These are phyloP conservation scores for Neopestalotiopsis sp. DNA, from an alignment of 2,329 filamentous ascomycete genomes.

Conservation along the genomic window DNA sequence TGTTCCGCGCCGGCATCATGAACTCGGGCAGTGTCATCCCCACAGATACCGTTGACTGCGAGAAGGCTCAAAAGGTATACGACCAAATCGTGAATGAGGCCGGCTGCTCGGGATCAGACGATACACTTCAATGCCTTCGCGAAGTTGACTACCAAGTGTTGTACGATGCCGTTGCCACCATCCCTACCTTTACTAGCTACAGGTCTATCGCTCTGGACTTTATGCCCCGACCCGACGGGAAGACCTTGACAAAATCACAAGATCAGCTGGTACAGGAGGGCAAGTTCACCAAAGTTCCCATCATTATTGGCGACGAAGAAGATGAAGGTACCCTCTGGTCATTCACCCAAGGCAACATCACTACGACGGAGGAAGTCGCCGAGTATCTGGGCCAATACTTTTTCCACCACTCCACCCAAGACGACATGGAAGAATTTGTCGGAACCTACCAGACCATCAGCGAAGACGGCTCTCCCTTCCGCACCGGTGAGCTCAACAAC, in stretches of 20 bases:
- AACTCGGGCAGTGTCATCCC: not conserved
- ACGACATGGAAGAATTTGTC: conserved; percentile 63
- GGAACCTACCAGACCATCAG: conserved; percentile 63
- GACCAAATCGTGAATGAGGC: conserved; percentile 63
- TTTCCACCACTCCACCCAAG: conserved; percentile 61
- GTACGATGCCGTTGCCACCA: conserved; percentile 70
- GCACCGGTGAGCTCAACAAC: conserved; percentile 71
- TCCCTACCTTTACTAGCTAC: conserved; percentile 72
- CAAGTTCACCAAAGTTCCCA: conserved; percentile 62
- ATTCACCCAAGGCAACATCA: conserved; percentile 72
- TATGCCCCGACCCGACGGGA: conserved; percentile 74
- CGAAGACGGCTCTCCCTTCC: conserved; percentile 73
- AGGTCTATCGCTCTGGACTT: conserved; percentile 74
- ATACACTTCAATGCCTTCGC: conserved; percentile 72
- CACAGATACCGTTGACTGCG: not conserved
- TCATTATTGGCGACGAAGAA: conserved; percentile 77
- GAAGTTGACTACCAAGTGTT: conserved; percentile 58
- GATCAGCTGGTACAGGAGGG: conserved; percentile 61
- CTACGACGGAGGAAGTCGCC: conserved; percentile 61
- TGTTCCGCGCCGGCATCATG: conserved; percentile 68
- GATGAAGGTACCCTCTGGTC: conserved; percentile 80
- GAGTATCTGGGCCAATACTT: conserved; percentile 66
- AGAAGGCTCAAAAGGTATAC: conserved; percentile 44
- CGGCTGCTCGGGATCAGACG: conserved; percentile 62
- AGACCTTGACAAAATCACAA: conserved; percentile 64